Conservation (phyloP, 768 basidiomycete species). For the Galerina sulciceps region DNA sequence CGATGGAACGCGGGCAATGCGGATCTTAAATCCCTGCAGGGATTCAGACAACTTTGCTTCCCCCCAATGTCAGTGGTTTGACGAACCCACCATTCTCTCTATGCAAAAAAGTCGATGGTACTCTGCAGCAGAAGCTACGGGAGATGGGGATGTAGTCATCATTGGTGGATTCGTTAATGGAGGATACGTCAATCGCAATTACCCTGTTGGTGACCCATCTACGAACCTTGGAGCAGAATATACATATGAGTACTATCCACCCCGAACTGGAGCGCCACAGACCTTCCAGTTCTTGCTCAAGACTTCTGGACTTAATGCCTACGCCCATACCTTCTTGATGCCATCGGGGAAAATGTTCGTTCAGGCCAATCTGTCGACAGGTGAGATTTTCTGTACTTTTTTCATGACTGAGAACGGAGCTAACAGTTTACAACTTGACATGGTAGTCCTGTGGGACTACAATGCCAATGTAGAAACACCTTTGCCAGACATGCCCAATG, state of each 20-base stretch:
- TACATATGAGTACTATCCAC: conserved; percentile 84
- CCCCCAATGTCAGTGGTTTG: conserved; percentile 71
- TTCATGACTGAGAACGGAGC: background rate
- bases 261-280: conserved; percentile 48
- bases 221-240: conserved; percentile 74
- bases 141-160: conserved; percentile 78
- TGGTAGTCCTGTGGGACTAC: conserved; percentile 36
- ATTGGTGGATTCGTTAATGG: conserved; percentile 83
- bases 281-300: conserved; percentile 69
- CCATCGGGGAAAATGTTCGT: conserved; percentile 79
- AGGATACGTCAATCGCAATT: conserved; percentile 80
- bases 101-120: conserved; percentile 82
- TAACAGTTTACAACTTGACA: background rate
- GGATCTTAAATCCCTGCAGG: conserved; percentile 80
- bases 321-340: conserved; percentile 76
- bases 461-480: conserved; percentile 58
- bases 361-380: conserved; percentile 81
- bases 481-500: conserved; percentile 74
- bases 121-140: conserved; percentile 72
- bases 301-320: conserved; percentile 80
- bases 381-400: conserved; percentile 41
- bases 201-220: conserved; percentile 66
- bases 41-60: conserved; percentile 49
- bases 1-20: conserved; percentile 80
- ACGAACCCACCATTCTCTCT: conserved; percentile 60